Base-by-base conservation (phyloP, 108 stramenopile species). In the Phaeodactylum tricornutum region DNA sequence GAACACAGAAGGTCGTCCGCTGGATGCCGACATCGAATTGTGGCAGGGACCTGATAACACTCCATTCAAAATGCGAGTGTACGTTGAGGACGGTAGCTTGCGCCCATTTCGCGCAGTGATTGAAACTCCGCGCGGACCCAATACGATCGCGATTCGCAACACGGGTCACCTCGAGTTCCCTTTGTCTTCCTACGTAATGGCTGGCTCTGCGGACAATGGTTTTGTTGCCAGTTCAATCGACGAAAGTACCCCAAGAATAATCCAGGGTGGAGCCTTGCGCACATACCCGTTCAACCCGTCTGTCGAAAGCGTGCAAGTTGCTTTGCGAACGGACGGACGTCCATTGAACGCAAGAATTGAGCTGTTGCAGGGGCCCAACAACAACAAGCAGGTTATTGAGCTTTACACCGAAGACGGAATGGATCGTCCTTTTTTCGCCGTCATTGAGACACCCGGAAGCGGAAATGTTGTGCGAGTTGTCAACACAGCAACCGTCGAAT, bases 321-420 rank as follows among this genome's bases (percentile, higher is more conserved):
- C 73, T 21, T 62, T 87, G 37, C 74, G 78, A 67, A 83, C 79
- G 16, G 86, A 83, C 48, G 86, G 81, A 59, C 86, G 86, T 73
- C 81, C 81, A 4, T 60, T 87, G 62, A 87, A 87, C 50, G 78
- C 86, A 42, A 61, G 79, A 35, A 80, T 87, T 48, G 86, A 83
- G 50, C 64, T 87, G 39, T 63, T 80, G 36, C 81, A 80, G 64
- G 85, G 85, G 55, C 85, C 85, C 28, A 87, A 87, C 67, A 82
- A 87, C 64, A 79, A 72, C 85, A 87, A 87, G 71, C 85, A 87
- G 54, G 78, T 82, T 12, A 73, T 82, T 54, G 85, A 83, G 55
- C 57, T 87, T 9, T 87, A 83, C 79, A 83, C 81, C 49, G 78
- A 82, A 61, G 81, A 82, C 38, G 86, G 86, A 51, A 53, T 72